Evolutionary conservation across 2,329 filamentous ascomycete genomes (phyloP).

Genomic region (Penicillium sp.): DNA sequence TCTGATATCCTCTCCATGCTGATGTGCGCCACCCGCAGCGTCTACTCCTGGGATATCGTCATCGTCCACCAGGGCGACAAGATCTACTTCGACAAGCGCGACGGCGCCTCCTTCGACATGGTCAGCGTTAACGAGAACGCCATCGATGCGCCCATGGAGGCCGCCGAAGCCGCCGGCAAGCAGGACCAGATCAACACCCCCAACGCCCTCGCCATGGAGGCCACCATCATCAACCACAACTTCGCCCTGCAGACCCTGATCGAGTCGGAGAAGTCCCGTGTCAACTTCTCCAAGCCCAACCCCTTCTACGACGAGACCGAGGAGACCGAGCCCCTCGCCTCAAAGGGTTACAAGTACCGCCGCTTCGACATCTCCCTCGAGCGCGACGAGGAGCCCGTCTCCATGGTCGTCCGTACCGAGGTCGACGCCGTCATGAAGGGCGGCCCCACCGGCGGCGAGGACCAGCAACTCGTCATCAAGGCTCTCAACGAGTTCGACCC

Average conservation of each 20-base stretch:
- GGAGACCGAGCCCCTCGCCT: slow-evolving; percentile 88
- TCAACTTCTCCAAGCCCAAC: slow-evolving; percentile 82
- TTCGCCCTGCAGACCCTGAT: slow-evolving; percentile 93
- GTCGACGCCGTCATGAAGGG: slow-evolving; percentile 92
- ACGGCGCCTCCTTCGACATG: slow-evolving; percentile 90
- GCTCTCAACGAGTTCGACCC: slow-evolving; percentile 98
- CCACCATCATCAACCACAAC: slow-evolving; percentile 99
- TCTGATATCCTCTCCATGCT: slow-evolving; percentile 98
- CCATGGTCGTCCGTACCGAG: slow-evolving; percentile 91
- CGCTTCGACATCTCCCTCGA: slow-evolving; percentile 93
- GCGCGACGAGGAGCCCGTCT: slow-evolving; percentile 83
- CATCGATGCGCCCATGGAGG: slow-evolving; percentile 86
- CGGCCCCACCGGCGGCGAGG: slow-evolving; percentile 78
- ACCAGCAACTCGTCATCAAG: slow-evolving; percentile 88
- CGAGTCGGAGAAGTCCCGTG: slow-evolving; percentile 73
- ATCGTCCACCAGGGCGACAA: slow-evolving; percentile 91
- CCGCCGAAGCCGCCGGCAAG: slow-evolving; percentile 65
- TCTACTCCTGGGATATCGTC: slow-evolving; percentile 98
- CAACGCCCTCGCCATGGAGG: slow-evolving; percentile 87
- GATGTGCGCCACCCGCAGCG: slow-evolving; percentile 94
- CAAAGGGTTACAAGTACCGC: slow-evolving; percentile 98
- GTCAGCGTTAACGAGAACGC: slow-evolving; percentile 99
- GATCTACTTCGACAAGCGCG: slow-evolving; percentile 98
- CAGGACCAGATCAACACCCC: slow-evolving; percentile 95
- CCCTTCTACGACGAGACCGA: slow-evolving; percentile 95